Conservation (phyloP, 2,329 filamentous ascomycete species). For the Onygena corvina region DNA sequence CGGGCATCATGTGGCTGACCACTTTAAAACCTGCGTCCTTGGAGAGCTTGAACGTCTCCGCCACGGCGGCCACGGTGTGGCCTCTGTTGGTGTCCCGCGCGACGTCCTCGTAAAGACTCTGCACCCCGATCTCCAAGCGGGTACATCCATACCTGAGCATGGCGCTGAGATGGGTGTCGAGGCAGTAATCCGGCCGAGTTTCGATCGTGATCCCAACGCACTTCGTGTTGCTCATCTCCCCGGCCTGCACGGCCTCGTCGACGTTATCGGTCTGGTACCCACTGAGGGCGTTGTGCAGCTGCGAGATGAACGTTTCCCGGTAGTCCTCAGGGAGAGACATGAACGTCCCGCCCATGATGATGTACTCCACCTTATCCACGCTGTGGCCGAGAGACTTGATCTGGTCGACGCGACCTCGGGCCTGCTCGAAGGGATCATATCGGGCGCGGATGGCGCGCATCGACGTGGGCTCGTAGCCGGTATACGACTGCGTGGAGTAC, state of each 20-base stretch:
- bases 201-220: conserved; percentile 98
- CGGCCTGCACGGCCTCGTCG: conserved; percentile 86
- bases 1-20: conserved; percentile 99
- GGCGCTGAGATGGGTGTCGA: conserved; percentile 85
- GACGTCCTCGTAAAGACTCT: conserved; percentile 94
- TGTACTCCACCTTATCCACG: conserved; percentile 98
- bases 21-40: conserved; percentile 99
- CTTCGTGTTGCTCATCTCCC: conserved; percentile 93
- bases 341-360: conserved; percentile 99
- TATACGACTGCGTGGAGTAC: conserved; percentile 98
- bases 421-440: conserved; percentile 97
- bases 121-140: conserved; percentile 83
- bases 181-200: conserved; percentile 89
- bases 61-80: conserved; percentile 88
- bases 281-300: conserved; percentile 90
- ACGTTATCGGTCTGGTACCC: conserved; percentile 91
- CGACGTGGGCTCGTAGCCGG: conserved; percentile 93
- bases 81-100: conserved; percentile 96
- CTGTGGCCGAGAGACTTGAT: conserved; percentile 91
- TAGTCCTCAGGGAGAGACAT: conserved; percentile 91
- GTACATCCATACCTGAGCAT: conserved; percentile 99
- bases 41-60: conserved; percentile 90
- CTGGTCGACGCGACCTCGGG: conserved; percentile 87
- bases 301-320: conserved; percentile 83
- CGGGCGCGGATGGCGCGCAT: conserved; percentile 96